Evolutionary conservation across 1,284 basidiomycete genomes (phyloP), one percentile per base, ranked within the genome.

Genomic region (Pseudozyma tsukubaensis): DNA sequence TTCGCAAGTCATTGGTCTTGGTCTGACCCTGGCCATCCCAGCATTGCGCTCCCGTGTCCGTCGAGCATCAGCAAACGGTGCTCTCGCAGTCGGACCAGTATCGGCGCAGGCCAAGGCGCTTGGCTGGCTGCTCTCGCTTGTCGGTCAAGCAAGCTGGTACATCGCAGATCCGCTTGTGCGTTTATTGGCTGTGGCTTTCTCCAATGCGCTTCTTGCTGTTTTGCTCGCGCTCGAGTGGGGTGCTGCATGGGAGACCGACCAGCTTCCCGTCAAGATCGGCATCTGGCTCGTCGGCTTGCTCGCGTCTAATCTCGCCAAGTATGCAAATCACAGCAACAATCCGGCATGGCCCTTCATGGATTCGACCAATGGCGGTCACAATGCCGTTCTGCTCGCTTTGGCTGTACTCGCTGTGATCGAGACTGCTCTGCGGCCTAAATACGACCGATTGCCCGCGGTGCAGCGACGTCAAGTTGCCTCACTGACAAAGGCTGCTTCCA

Each of bases 251-350:
- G 79, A 82, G 40, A 44, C 60, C 3, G 70, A 73, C 18, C 62
- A 72, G 29, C 35, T 80, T 21, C 19, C 61, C 11, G 67, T 64
- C 54, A 72, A 73, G 21, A 36, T 60, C 1, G 68, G 68, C 16
- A 44, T 65, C 19, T 83, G 77, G 77, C 64, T 82, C n/a, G 50
- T 79, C 24, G 82, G 80, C 3, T 55, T 82, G 40, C 54, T 80
- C 13, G 61, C 75, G 2, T 65, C 74, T 14, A 72, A 67, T 40
- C 52, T 81, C 2, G 70, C 78, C 55, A 81, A 81, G 63, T 82
- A 82, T 45, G 71, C 64, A 42, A 82, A 82, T 40, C 79, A 82
- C 68, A 79, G 78, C 69, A 83, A 83, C 59, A 79, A 78, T 24
- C 82, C 82, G 4, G 67, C 77, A 8, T 83, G 81, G 81, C 77